Percentiles rank a stretch among this genome's conserved stretches.
Evolutionary conservation across 2,329 filamentous ascomycete genomes (phyloP).

Genomic region (Pseudogymnoascus sp.): DNA sequence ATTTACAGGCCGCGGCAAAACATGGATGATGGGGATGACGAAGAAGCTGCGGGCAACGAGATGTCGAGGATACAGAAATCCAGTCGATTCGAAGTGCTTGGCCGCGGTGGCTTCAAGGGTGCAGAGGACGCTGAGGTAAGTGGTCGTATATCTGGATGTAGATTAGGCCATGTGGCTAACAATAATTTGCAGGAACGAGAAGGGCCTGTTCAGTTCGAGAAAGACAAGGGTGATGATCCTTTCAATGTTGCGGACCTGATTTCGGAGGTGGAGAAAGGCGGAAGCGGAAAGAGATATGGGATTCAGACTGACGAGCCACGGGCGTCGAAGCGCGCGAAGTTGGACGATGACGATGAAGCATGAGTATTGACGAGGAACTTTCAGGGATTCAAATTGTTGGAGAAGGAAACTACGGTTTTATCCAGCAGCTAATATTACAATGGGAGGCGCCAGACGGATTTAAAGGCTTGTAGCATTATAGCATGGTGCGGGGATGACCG

Average conservation of each 20-base stretch:
- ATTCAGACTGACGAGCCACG: conserved; percentile 57
- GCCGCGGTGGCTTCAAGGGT: conserved; percentile 86
- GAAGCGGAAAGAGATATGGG: conserved; percentile 68
- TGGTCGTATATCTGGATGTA: conserved; percentile 16
- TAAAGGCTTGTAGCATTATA: conserved; percentile 5
- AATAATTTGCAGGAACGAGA: conserved; percentile 55
- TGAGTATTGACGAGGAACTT: neutral
- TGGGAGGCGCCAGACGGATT: neutral
- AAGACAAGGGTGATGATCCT: conserved; percentile 67
- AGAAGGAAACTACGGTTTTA: neutral
- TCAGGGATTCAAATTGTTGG: neutral
- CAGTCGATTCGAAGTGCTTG: conserved; percentile 81
- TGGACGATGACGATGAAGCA: conserved; percentile 63
- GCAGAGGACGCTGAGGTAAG: conserved; percentile 72
- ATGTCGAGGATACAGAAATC: conserved; percentile 83
- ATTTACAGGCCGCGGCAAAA: conserved; percentile 81
- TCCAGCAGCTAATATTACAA: neutral
- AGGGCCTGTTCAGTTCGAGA: conserved; percentile 94
- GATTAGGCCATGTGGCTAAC: neutral
- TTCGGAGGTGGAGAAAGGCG: conserved; percentile 60
- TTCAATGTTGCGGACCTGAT: conserved; percentile 96
- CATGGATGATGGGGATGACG: conserved; percentile 68
- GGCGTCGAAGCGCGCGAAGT: conserved; percentile 64
- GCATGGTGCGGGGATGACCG: neutral
- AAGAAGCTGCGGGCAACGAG: conserved; percentile 70